Base-by-base conservation (phyloP, 495 filamentous ascomycete genomes). In the Evernia prunastri region DNA sequence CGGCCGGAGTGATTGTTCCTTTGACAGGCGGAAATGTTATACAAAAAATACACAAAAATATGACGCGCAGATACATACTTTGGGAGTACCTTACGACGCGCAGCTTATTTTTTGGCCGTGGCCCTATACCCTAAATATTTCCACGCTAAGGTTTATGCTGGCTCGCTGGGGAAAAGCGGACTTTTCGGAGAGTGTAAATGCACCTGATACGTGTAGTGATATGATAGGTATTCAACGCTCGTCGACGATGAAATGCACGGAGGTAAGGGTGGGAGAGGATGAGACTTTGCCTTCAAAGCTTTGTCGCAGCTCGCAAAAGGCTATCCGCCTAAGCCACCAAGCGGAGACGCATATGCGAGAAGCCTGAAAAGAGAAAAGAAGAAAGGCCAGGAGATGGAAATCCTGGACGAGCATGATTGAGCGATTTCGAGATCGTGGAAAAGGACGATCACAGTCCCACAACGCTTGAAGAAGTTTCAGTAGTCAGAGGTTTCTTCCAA, bases 191-290 rank as follows among this genome's bases (percentile, higher is more conserved):
- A 47, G 45, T 4, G 18, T 10, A 23, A 20, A 53, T 25, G 25
- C 49, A 53, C 29, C 51, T 31, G 17, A 33, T 54, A 54, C 51
- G 51, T 54, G 51, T 33, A 29, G 2, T 54, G 51, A 54, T 54
- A 17, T 54, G 29, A 54, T 54, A 54, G 51, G 51, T 33, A 5
- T 54, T 35, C 5, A 7, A 54, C 1, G 51, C 7, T 20, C 27
- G 51, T 20, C 27, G 17, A 54, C 15, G 29, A 15, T 13, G 27
- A 54, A 29, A 54, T 31, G 29, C 11, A 54, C 33, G 51, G 27
- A 54, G 29, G 33, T 15, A 54, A 54, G 51, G 51, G 17, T 20
- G 51, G 33, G 27, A 54, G 33, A 33, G 18, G 51, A 54, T 33
- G 29, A 33, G 18, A 33, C 29, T 6, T 54, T 54, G 51, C 29